Percentiles rank a stretch among this genome's conserved stretches.
These are phyloP conservation scores for Tillandsia leiboldiana DNA, from an alignment of 176 grass and related monocot genomes.

Conservation along the genomic window DNA sequence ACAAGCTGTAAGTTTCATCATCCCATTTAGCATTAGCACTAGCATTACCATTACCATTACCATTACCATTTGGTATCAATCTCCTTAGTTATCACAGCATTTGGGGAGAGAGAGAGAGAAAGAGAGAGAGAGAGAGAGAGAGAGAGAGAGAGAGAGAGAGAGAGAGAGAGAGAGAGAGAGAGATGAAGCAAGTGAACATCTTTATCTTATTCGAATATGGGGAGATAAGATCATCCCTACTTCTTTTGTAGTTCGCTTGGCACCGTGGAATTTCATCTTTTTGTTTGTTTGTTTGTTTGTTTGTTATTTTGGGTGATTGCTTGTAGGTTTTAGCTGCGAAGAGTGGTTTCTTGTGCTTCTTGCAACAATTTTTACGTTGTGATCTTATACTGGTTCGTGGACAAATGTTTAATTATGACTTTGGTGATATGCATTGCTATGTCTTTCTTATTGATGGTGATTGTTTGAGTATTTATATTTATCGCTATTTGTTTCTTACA, in stretches of 20 bases:
- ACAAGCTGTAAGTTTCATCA: constrained; percentile 36
- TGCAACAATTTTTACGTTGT: too few species aligned
- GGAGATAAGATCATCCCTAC: constrained; percentile 1
- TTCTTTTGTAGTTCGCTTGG: constrained; percentile 24
- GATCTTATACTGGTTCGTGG: too few species aligned
- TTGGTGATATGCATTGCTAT: too few species aligned
- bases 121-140: background rate
- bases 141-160: background rate
- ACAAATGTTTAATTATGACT: too few species aligned
- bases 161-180: background rate
- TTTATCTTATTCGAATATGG: too few species aligned
- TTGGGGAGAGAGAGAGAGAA: too few species aligned
- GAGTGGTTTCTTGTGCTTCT: too few species aligned
- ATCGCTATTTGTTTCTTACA: too few species aligned
- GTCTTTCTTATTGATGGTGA: too few species aligned
- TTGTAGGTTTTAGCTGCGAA: background rate
- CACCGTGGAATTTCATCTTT: background rate
- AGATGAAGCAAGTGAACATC: constrained; percentile 19
- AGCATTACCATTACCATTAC: background rate
- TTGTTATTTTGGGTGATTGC: background rate
- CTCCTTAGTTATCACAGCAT: background rate
- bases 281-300: background rate
- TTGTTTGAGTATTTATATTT: too few species aligned
- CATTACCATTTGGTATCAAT: constrained; percentile 14
- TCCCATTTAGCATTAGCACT: constrained; percentile 2